Conservation (phyloP, 1,139 yeast species). For the Neolecta irregularis region DNA sequence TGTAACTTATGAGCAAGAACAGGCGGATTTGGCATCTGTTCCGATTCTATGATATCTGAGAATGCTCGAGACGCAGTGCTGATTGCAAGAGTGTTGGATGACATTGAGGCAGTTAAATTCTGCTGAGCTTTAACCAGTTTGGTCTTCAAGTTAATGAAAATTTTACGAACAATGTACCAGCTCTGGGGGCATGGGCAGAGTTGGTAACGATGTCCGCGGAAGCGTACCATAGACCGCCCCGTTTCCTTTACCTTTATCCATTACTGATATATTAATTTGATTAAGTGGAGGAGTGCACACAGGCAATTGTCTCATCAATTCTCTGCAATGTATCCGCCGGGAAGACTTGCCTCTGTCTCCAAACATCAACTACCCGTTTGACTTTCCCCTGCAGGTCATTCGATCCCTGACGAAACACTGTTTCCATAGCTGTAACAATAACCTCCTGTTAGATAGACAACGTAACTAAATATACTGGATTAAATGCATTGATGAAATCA, state of each 20-base stretch:
- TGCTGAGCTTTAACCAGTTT: conserved; percentile 31
- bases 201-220: conserved; percentile 15
- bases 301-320: conserved; percentile 29
- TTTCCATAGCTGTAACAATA: conserved; percentile 27
- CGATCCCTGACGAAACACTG: conserved; percentile 22
- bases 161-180: conserved; percentile 14
- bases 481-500: conserved; percentile 48
- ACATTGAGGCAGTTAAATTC: conserved; percentile 22
- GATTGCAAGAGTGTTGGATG: conserved; percentile 12
- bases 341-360: conserved; percentile 58
- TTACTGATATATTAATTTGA: conserved; percentile 9
- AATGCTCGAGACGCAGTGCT: conserved; percentile 16
- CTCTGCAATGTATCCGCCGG: conserved; percentile 29
- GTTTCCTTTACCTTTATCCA: conserved; percentile 17
- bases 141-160: conserved; percentile 13
- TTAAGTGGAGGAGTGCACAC: conserved; percentile 12
- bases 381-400: conserved; percentile 37
- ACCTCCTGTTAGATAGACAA: conserved; percentile 22
- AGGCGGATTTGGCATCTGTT: conserved; percentile 38
- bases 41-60: conserved; percentile 25
- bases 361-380: conserved; percentile 50
- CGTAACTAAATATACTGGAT: conserved; percentile 25
- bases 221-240: conserved; percentile 11
- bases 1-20: conserved; percentile 33
- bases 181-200: conserved; percentile 14